Evolutionary conservation across 1,139 yeast genomes (phyloP), one percentile per base, ranked within the genome.

Genomic region (Geotrichum aggregatum): DNA sequence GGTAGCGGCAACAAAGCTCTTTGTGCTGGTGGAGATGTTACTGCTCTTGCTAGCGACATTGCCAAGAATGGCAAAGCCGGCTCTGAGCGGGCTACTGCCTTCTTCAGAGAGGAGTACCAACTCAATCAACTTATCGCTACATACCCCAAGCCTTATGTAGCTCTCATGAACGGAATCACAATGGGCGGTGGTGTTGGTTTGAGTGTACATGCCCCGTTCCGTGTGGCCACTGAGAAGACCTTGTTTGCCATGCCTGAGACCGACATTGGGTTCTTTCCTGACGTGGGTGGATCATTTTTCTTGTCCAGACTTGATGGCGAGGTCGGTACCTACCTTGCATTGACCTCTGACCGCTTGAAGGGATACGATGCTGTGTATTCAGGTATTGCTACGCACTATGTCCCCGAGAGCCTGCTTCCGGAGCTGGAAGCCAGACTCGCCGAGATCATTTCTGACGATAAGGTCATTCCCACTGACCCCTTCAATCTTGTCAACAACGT

Each of bases 131-230:
- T 84, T 54, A 76, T 91, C 59, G 84, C 95, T 16, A 83, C 94
- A 14, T 88, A 80, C 65, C 76, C 83, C 55, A 92, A 89, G 71
- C 98, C 98, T 1, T 78, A 86, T 59, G 82, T 92, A 18, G 76
- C 96, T 0, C 66, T 89, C 44, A 84, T 87, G 83, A 84, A 92
- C 65, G 98, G 98, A 30, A 88, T 92, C 63, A 88, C 94, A 36
- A 88, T 92, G 96, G 98, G 98, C 53, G 98, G 98, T 51, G 98
- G 98, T 61, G 96, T 88, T 42, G 98, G 98, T 2, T 74, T 92
- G 52, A 77, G 92, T 0, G 84, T 87, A 42, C 98, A 94, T 69
- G 86, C 91, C n/a, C 95, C 97, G 2, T 91, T 91, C 75, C 80
- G 98, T 66, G 75, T 92, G 47, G 95, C 94, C 11, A 87, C 96